Base-by-base conservation (phyloP, 2,329 filamentous ascomycete genomes). In the Dothistroma pini region DNA sequence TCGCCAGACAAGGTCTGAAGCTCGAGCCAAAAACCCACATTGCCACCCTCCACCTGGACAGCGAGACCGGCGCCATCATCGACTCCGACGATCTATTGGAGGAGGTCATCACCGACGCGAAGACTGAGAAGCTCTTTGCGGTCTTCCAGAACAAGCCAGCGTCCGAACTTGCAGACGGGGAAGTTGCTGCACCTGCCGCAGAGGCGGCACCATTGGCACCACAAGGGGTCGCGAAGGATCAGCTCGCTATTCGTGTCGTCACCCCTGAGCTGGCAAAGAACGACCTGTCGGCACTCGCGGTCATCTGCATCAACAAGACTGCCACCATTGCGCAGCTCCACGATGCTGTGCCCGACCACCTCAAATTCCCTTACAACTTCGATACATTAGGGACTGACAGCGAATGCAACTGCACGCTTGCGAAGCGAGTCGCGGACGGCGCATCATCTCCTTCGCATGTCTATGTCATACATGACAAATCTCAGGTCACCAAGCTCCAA, bases 401-500 rank as follows among this genome's bases (percentile, higher is more conserved):
- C 21, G 68, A 69, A 48, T 72, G 71, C 60, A 73, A 73, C 51
- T 74, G 70, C 61, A 64, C 57, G 21, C 62, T 71, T 12, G 71
- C 70, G 2, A 61, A 63, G 31, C 57, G 66, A 55, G 66, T 74
- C 35, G 63, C 68, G 5, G 58, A 68, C 44, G 64, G 54, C n/a
- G 31, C 59, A 4, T 59, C 60, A 11, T 56, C 58, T 6, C 47
- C 64, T 2, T 48, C 55, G 25, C 62, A 61, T 0, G 52, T 68
- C 22, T 44, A 69, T 25, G 62, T 73, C 19, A 64, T 72, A 16
- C 59, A 69, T 41, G 67, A 62, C 21, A 69, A 68, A 53, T 70
- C 68, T 53, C 32, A 58, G 1, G 66, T 70, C 16, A 41, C 65
- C 21, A 55, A 48, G 22, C 8, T 69, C 35, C 48, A 61, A 25